A percentile compares a stretch with the other conserved stretches of the same genome.
Conservation (phyloP, 495 filamentous ascomycete species). For the Aspergillus sclerotioniger region DNA sequence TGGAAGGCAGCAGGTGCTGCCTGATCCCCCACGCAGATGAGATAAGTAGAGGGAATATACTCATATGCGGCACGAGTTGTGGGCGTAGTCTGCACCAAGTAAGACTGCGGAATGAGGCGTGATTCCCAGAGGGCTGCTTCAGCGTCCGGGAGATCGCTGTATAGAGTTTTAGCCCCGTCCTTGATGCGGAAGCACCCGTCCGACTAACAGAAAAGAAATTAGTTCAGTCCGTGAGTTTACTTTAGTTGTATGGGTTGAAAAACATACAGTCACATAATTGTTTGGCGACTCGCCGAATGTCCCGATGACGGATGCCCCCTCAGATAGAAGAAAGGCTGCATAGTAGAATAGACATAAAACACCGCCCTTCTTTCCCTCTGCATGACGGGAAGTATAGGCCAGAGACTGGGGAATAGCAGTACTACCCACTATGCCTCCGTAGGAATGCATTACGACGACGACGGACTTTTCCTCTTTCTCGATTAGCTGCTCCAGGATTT, state of each 20-base stretch:
- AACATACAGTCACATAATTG: slow-evolving; percentile 3
- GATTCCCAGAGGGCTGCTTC: slow-evolving; percentile 11
- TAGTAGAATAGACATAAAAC: slow-evolving; percentile 11
- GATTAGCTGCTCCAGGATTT: slow-evolving; percentile 1
- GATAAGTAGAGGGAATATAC: slow-evolving; percentile 12
- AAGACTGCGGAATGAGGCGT: slow-evolving; percentile 8
- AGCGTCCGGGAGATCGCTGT: slow-evolving; percentile 7
- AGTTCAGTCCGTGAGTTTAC: background rate
- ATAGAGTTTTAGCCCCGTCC: slow-evolving; percentile 7
- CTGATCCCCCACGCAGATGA: slow-evolving; percentile 11
- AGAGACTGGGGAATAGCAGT: slow-evolving; percentile 7
- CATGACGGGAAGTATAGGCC: slow-evolving; percentile 1
- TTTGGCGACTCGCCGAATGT: slow-evolving; percentile 13
- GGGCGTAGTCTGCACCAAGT: slow-evolving; percentile 7
- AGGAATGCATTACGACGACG: slow-evolving; percentile 9
- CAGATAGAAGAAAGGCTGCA: background rate
- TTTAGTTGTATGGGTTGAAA: background rate
- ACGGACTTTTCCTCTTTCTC: slow-evolving; percentile 6
- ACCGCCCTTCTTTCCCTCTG: slow-evolving; percentile 2
- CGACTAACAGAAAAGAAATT: background rate
- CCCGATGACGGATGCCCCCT: slow-evolving; percentile 2
- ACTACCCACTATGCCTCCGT: slow-evolving; percentile 9
- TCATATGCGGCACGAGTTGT: slow-evolving; percentile 8
- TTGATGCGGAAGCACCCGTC: slow-evolving; percentile 8
- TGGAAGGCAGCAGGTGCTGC: slow-evolving; percentile 4